These are phyloP conservation scores for Trypanosoma cruzi DNA, from an alignment of 208 protist species.

Conservation along the genomic window DNA sequence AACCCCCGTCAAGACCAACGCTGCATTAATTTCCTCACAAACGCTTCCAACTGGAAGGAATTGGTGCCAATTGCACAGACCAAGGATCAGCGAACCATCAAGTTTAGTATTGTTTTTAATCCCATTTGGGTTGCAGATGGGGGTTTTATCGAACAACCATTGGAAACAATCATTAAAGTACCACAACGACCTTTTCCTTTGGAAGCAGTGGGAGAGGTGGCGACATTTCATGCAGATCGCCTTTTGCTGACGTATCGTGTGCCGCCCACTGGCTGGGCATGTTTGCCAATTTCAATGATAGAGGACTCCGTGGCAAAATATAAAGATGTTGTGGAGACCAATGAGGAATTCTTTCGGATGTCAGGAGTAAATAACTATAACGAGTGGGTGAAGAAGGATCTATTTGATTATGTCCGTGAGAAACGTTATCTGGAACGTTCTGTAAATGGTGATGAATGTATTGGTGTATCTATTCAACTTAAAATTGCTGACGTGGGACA, in stretches of 20 bases:
- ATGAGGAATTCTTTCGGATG: conserved; percentile 17
- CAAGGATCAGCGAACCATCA: conserved; percentile 35
- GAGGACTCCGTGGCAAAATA: conserved; percentile 21
- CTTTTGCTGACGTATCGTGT: conserved; percentile 32
- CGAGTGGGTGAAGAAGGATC: conserved; percentile 42
- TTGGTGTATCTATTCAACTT: conserved; percentile 38
- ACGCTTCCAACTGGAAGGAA: conserved; percentile 33
- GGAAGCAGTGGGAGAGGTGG: conserved; percentile 31
- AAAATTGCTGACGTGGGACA: conserved; percentile 40
- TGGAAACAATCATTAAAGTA: conserved; percentile 38
- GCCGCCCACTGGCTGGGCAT: conserved; percentile 38
- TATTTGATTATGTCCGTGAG: conserved; percentile 21
- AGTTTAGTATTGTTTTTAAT: conserved; percentile 35
- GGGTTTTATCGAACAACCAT: conserved; percentile 10
- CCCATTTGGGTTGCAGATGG: conserved; percentile 2
- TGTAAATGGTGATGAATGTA: conserved; percentile 15
- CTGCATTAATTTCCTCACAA: conserved; percentile 33
- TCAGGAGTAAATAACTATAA: conserved; percentile 25
- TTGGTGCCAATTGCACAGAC: conserved; percentile 28
- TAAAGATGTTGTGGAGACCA: conserved; percentile 22
- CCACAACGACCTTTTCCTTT: conserved; percentile 31
- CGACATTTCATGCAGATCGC: conserved; percentile 34
- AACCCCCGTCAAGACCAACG: conserved; percentile 22
- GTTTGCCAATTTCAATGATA: conserved; percentile 33
- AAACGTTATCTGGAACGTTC: neutral